A percentile compares a stretch with the other conserved stretches of the same genome.
These are phyloP conservation scores for Ophiostoma tasmaniense DNA, from an alignment of 2,329 filamentous ascomycete genomes.

Conservation along the genomic window DNA sequence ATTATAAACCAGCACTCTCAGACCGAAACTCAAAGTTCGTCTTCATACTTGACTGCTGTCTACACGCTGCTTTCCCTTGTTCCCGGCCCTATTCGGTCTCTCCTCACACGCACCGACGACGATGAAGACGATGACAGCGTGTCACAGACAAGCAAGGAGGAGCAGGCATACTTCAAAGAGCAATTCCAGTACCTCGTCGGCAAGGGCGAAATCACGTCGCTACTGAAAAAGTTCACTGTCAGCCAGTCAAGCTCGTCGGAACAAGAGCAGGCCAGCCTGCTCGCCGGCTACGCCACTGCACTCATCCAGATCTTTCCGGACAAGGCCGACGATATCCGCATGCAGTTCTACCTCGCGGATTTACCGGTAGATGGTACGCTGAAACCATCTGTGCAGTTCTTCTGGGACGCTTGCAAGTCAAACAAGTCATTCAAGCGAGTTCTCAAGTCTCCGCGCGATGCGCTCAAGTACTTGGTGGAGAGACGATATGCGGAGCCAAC, in stretches of 20 bases:
- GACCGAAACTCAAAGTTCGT: constrained; percentile 28
- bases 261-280: constrained; percentile 54
- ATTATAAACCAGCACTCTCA: constrained; percentile 40
- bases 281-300: constrained; percentile 81
- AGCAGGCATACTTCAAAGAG: constrained; percentile 47
- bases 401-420: constrained; percentile 59
- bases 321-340: constrained; percentile 78
- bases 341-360: constrained; percentile 81
- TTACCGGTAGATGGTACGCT: constrained; percentile 37
- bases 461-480: constrained; percentile 26
- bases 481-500: neutral
- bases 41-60: constrained; percentile 42
- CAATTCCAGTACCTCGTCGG: constrained; percentile 66
- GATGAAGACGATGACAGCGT: neutral
- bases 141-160: constrained; percentile 20
- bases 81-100: constrained; percentile 42
- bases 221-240: constrained; percentile 40
- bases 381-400: constrained; percentile 67
- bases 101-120: constrained; percentile 20
- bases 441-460: constrained; percentile 25
- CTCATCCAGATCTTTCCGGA: constrained; percentile 77
- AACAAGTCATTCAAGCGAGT: constrained; percentile 35
- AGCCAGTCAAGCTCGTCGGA: constrained; percentile 12
- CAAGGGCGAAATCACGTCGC: constrained; percentile 60
- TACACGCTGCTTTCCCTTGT: constrained; percentile 46